Evolutionary conservation across 2,329 filamentous ascomycete genomes (phyloP).

Genomic region (Exophiala sp.): DNA sequence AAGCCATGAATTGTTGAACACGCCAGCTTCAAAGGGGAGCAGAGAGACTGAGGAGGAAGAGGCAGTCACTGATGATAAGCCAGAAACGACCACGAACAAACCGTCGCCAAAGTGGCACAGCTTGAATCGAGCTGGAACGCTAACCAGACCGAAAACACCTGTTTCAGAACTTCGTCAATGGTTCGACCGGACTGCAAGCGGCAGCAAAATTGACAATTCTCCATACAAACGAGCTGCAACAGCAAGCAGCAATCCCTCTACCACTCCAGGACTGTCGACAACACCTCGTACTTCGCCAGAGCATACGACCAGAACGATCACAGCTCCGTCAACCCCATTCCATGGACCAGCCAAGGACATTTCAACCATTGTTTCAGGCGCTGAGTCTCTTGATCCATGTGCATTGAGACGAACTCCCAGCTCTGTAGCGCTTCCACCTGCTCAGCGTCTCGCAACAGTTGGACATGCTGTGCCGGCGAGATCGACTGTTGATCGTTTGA

Average conservation of each 20-base stretch:
- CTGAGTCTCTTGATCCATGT: background rate
- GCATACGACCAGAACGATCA: slow-evolving; percentile 1
- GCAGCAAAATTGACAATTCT: slow-evolving; percentile 1
- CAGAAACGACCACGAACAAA: background rate
- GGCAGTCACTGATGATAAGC: background rate
- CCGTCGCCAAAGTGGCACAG: background rate
- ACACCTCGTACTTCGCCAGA: slow-evolving; percentile 18
- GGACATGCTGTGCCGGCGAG: background rate
- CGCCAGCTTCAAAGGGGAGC: background rate
- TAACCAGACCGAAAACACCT: slow-evolving; percentile 21
- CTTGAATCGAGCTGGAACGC: slow-evolving; percentile 7
- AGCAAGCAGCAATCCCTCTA: slow-evolving; percentile 16
- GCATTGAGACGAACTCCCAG: slow-evolving; percentile 9
- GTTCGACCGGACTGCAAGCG: slow-evolving; percentile 5
- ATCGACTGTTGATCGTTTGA: background rate
- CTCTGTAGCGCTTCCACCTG: slow-evolving; percentile 11
- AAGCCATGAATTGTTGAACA: background rate
- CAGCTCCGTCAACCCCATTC: slow-evolving; percentile 9
- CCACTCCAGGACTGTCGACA: slow-evolving; percentile 10
- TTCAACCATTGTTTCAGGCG: background rate
- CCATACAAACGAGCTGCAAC: slow-evolving; percentile 10
- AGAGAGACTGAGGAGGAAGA: background rate
- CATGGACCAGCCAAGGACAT: background rate
- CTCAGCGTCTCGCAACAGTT: background rate
- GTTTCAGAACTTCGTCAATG: slow-evolving; percentile 17